Conservation (phyloP, 371 early-diverging fungal genomes). For the Circinella umbellata region DNA sequence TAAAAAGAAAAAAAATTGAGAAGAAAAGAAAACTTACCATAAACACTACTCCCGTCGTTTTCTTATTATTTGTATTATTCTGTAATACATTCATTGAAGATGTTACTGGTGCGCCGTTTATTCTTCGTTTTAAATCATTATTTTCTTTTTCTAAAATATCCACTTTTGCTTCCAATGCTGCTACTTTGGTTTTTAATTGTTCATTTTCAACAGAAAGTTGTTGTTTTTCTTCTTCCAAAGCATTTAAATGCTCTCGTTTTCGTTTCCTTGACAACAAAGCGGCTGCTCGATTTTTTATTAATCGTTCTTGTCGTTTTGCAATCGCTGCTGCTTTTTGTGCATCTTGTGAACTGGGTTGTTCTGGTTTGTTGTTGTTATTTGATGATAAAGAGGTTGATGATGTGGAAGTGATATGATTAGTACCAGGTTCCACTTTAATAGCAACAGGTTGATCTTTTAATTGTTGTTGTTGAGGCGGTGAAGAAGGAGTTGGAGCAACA, state of each 20-base stretch:
- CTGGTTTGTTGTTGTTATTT: not conserved
- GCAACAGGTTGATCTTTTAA: slow-evolving; percentile 18
- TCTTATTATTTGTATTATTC: slow-evolving; percentile 20
- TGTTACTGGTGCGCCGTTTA: not conserved
- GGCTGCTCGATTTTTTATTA: slow-evolving; percentile 91
- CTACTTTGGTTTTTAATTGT: slow-evolving; percentile 55
- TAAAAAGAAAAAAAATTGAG: too few relatives aligned
- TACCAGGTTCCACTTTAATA: slow-evolving; percentile 16
- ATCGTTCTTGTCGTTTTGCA: slow-evolving; percentile 80
- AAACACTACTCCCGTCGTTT: slow-evolving; percentile 67
- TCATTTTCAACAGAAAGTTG: slow-evolving; percentile 24
- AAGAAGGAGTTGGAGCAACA: not conserved
- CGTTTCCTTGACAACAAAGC: slow-evolving; percentile 89
- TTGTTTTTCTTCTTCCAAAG: slow-evolving; percentile 59
- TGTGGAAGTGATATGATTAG: not conserved
- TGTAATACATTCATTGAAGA: not conserved
- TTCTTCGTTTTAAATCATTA: slow-evolving; percentile 26
- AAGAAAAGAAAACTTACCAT: slow-evolving; percentile 56
- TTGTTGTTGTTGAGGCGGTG: slow-evolving; percentile 19
- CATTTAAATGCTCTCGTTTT: slow-evolving; percentile 81
- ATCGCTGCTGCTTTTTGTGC: slow-evolving; percentile 30
- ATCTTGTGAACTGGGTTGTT: slow-evolving; percentile 16
- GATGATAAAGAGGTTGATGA: slow-evolving; percentile 3
- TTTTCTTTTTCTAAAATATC: slow-evolving; percentile 45
- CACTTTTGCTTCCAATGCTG: slow-evolving; percentile 61